Conservation (phyloP, 176 grass and related monocot species). For the sorghum (Sorghum bicolor) region Sorghum_bicolor_NCBIv3 NC_012878.2:58133501-58134000, state of each 20-base stretch:
- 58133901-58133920: neutral
- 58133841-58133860: neutral
- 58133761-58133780: neutral
- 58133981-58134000: neutral
- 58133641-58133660: neutral
- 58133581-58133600: slow-evolving; percentile 16
- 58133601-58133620: slow-evolving; percentile 7
- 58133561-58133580: neutral
- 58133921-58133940: neutral
- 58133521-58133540: slow-evolving; percentile 78
- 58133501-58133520: slow-evolving; percentile 75
- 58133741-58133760: neutral
- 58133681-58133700: neutral
- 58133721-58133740: neutral
- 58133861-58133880: neutral
- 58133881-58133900: neutral
- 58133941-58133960: neutral
- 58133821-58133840: neutral
- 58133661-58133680: neutral
- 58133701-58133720: neutral
- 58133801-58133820: neutral
- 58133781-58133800: neutral
- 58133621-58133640: no score
- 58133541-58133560: neutral
- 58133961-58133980: neutral